Evolutionary conservation across 768 basidiomycete genomes (phyloP), one percentile per base, ranked within the genome.

Genomic region (Amyloporia xantha): DNA sequence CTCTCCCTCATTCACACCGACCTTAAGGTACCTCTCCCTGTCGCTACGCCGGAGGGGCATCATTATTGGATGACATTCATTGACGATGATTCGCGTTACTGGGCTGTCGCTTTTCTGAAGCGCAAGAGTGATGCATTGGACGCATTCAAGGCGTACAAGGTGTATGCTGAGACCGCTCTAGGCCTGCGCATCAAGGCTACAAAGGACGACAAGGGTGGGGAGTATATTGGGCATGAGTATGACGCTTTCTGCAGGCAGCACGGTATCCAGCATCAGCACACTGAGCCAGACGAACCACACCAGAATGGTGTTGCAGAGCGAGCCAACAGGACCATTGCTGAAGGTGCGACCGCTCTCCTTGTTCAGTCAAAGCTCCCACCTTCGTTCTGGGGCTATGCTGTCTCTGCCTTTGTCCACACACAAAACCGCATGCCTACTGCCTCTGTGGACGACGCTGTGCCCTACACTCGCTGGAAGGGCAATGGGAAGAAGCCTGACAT

Each of bases 181-280:
- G 54, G 53, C 38, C 19, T 25, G 0, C 41, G 42, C 9, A 44
- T 65, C 37, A 57, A 58, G 33, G 44, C 24, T 9, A 41, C 83
- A 60, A 88, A 91, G 51, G 84, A 74, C 50, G 74, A 68, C 10
- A 66, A 56, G 11, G 68, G 58, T 3, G 79, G 75, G 13, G 65
- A 45, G 28, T 15, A 73, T 24, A 67, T 71, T 0, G 86, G 87
- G 21, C 88, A 85, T 54, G 81, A n/a, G 89, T 64, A 6, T 87
- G 90, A 17, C 83, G 72, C 35, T 63, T 64, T 41, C 67, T 67
- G 61, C 86, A 89, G 19, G 68, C 47, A 56, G 36, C 48, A 58
- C 38, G 56, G 63, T 33, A 54, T 53, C 47, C 27, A 40, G 24
- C 25, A 47, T 12, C 50, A 54, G 43, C 56, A 52, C 45, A 60